Base-by-base conservation (phyloP, 139 green algal species). In the Chlorella sp. region DNA sequence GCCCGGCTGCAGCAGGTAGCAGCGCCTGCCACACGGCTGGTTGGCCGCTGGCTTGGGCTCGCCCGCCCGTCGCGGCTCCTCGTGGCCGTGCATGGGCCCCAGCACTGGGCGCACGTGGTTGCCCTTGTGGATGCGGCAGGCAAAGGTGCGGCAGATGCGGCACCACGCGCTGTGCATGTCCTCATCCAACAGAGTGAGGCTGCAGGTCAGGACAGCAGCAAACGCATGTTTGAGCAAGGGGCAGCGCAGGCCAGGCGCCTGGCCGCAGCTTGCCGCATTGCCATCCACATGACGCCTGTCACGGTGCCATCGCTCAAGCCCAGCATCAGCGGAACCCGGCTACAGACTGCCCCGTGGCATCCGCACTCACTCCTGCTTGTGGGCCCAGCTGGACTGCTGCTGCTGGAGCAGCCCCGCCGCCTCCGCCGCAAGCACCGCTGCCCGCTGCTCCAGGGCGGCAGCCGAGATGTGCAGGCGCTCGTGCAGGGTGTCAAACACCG, bases 71-170 rank as follows among this genome's bases (percentile, higher is more conserved):
- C 56, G 54, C 2, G 41, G 48, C 76, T 70, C 51, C 54, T 32
- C 32, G 22, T 60, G 51, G 13, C 13, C 51, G 16, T 60, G 51
- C 51, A 76, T 38, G 2, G 76, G 69, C 2, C 76, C 84, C 30
- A 84, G 19, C 14, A 79, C 83, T 9, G 74, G 83, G 8, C 83
- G 62, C 9, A 60, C 34, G 22, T 81, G 67, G 5, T 14, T 22
- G 82, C 82, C 86, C 28, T 46, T 65, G 69, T 95, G 92, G 22
- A 82, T 80, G 36, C 87, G 81, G 91, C 93, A 95, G 84, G 56
- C 83, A 85, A 91, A 95, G n/a, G 83, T 83, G 32, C 85, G 82
- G 90, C 93, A 95, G 41, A 89, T 87, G 36, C 91, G 83, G 89
- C 93, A 95, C 73, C 92, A 95, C 60, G 22, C 65, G 28, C 24